A percentile compares a stretch with the other conserved stretches of the same genome.
Conservation (phyloP, 2,329 filamentous ascomycete genomes). For the Fusarium chuoi region DNA sequence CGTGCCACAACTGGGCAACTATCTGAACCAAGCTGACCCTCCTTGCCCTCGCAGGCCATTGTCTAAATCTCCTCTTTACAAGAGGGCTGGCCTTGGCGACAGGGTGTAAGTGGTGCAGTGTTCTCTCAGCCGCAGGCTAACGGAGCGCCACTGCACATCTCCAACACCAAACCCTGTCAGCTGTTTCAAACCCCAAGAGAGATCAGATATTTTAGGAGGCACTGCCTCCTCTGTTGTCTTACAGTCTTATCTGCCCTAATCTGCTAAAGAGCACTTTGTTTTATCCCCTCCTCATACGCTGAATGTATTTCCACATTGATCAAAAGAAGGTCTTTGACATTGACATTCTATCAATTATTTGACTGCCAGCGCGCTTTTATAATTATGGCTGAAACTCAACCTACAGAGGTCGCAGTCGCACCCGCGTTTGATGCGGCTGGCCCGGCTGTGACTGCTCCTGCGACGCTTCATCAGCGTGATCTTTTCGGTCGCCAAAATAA, state of each 20-base stretch:
- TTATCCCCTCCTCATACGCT: accelerated
- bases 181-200: neutral
- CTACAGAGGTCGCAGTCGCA: neutral
- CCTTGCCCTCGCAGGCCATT: neutral
- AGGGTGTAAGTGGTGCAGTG: neutral
- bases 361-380: accelerated
- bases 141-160: neutral
- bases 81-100: neutral
- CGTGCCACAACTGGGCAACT: too few species aligned
- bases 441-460: neutral
- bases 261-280: neutral
- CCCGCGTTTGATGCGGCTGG: neutral
- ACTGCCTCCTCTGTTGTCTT: neutral
- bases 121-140: neutral
- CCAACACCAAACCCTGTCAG: neutral
- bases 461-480: neutral
- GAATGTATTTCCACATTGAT: neutral
- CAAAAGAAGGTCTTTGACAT: neutral
- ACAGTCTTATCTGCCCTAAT: accelerated
- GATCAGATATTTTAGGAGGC: neutral
- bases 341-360: neutral
- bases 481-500: neutral
- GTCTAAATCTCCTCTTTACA: neutral
- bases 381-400: neutral
- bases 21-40: neutral